These are phyloP conservation scores for Kwoniella europaea DNA, from an alignment of 768 basidiomycete genomes.

Conservation along the genomic window DNA sequence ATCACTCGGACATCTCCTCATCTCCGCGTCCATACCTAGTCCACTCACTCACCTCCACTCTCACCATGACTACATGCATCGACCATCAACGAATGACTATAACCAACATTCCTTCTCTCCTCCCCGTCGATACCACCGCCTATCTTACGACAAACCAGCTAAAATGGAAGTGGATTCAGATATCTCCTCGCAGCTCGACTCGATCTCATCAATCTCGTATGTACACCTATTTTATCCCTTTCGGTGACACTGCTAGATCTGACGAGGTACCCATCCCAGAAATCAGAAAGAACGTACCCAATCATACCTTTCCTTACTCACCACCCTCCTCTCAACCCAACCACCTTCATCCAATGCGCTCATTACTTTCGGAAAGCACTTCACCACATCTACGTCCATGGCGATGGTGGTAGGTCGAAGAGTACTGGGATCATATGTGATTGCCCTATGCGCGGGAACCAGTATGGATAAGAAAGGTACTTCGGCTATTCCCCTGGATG, in stretches of 20 bases:
- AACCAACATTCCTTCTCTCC: background rate
- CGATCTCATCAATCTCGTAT: constrained; percentile 22
- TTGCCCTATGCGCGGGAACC: constrained; percentile 45
- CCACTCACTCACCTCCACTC: no score
- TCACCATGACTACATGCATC: no score
- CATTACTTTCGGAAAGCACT: constrained; percentile 70
- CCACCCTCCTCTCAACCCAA: constrained; percentile 20
- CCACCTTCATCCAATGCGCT: constrained; percentile 55
- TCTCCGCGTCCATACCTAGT: no score
- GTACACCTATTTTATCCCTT: no score
- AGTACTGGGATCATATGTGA: constrained; percentile 80
- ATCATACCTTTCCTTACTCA: constrained; percentile 71
- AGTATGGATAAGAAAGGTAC: constrained; percentile 59
- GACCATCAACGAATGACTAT: background rate
- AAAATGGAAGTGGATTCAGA: constrained; percentile 35
- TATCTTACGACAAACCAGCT: background rate
- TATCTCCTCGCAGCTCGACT: constrained; percentile 24
- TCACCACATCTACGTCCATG: constrained; percentile 74
- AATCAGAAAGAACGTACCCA: constrained; percentile 61
- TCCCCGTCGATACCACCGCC: background rate
- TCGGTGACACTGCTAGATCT: background rate
- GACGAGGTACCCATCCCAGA: constrained; percentile 1
- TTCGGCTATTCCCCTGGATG: constrained; percentile 61
- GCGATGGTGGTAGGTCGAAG: constrained; percentile 88
- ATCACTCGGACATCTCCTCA: no score